Conservation (phyloP, 2,329 filamentous ascomycete species). For the Paradendryphiella salina region DNA sequence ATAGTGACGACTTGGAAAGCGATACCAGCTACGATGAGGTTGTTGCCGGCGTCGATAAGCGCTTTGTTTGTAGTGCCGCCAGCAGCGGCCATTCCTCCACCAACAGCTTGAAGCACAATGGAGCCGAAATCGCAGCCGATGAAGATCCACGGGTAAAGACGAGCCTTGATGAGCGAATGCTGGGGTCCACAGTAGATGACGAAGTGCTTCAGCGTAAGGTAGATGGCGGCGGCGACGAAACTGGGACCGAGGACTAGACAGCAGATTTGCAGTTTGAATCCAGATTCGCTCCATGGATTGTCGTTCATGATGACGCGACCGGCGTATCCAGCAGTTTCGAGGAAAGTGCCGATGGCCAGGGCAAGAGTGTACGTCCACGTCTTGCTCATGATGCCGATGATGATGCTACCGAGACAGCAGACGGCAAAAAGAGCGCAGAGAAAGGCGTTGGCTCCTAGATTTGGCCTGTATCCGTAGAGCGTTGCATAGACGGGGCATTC, state of each 20-base stretch:
- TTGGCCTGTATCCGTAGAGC: constrained; percentile 49
- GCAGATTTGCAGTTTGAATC: constrained; percentile 51
- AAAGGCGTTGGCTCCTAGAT: constrained; percentile 46
- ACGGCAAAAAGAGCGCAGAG: constrained; percentile 36
- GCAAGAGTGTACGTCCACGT: constrained; percentile 50
- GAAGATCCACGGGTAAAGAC: constrained; percentile 60
- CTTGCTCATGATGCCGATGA: constrained; percentile 38
- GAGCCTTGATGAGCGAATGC: constrained; percentile 45
- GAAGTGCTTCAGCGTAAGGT: constrained; percentile 54
- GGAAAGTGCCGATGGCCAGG: constrained; percentile 46
- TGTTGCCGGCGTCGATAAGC: constrained; percentile 51
- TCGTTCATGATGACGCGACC: constrained; percentile 49
- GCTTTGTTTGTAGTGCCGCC: constrained; percentile 32
- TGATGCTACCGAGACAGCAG: constrained; percentile 22
- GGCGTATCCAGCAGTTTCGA: constrained; percentile 51
- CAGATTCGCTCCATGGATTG: constrained; percentile 50
- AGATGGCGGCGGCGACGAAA: constrained; percentile 53
- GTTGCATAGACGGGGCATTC: constrained; percentile 43
- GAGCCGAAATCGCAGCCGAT: constrained; percentile 60
- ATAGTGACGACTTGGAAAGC: constrained; percentile 59
- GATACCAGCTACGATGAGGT: constrained; percentile 61
- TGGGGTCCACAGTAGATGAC: constrained; percentile 50
- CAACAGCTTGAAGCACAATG: constrained; percentile 59
- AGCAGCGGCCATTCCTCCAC: constrained; percentile 58
- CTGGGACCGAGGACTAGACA: constrained; percentile 51